Conservation (phyloP, 2,329 filamentous ascomycete species). For the Cercospora sp. region DNA sequence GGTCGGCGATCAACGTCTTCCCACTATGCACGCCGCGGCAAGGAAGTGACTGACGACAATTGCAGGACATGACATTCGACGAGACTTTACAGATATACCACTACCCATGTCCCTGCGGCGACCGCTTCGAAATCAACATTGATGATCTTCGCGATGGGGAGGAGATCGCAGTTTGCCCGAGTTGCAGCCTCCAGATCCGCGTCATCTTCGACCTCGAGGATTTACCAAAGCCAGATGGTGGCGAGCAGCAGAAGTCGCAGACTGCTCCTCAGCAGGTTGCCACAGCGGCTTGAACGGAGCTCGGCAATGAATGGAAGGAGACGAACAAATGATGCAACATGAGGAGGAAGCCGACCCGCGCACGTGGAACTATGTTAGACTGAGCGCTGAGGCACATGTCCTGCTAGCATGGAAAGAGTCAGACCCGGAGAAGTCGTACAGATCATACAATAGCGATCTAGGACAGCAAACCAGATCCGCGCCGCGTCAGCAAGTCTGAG, state of each 20-base stretch:
- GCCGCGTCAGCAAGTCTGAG: not conserved
- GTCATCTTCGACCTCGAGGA: conserved; percentile 81
- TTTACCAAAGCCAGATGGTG: conserved; percentile 49
- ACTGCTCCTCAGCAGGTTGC: conserved; percentile 14
- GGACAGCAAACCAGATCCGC: not conserved
- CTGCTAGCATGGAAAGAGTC: not conserved
- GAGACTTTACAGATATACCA: conserved; percentile 80
- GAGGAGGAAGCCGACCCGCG: not conserved
- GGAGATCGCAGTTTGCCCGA: conserved; percentile 95
- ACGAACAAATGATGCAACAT: not conserved
- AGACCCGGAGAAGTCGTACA: not conserved
- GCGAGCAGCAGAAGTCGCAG: conserved; percentile 15
- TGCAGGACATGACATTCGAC: conserved; percentile 86
- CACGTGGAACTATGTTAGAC: not conserved
- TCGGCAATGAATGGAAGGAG: not conserved
- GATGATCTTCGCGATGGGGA: conserved; percentile 82
- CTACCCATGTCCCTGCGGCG: conserved; percentile 95
- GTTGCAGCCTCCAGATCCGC: conserved; percentile 93
- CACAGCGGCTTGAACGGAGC: conserved; percentile 22
- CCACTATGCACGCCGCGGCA: not conserved
- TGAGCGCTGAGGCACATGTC: not conserved
- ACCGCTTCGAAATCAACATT: conserved; percentile 88
- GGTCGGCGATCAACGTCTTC: conserved; percentile 26
- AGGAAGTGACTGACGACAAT: not conserved
- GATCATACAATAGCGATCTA: not conserved